phyloP scores from a whole-genome alignment of 2,329 filamentous ascomycete species.

The Scleromitrula shiraiana region DNA sequence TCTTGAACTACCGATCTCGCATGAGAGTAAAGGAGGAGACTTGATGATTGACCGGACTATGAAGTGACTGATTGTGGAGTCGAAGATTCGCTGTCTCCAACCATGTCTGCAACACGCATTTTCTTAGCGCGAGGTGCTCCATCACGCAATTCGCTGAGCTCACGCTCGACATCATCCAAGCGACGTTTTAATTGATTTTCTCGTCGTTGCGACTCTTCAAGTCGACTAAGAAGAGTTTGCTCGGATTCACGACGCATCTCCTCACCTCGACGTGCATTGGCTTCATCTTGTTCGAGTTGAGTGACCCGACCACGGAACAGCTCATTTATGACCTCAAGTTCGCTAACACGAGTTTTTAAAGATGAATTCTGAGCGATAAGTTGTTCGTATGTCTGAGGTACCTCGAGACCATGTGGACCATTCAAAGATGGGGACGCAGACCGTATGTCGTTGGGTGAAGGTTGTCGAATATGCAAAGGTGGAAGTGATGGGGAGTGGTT shows the following conservation, averaged over 20 bases:
- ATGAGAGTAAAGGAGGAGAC: background rate
- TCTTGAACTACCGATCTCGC: conserved; percentile 6
- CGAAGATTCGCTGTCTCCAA: conserved; percentile 29
- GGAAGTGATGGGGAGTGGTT: conserved; percentile 47
- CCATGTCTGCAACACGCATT: conserved; percentile 45
- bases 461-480: conserved; percentile 43
- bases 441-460: conserved; percentile 45
- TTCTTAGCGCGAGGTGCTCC: conserved; percentile 45
- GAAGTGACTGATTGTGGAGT: conserved; percentile 25
- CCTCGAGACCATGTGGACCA: conserved; percentile 55
- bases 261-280: conserved; percentile 53
- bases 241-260: conserved; percentile 49
- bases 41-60: conserved; percentile 12
- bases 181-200: conserved; percentile 77
- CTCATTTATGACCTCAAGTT: conserved; percentile 91
- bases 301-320: conserved; percentile 67
- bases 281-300: conserved; percentile 70
- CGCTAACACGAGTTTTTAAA: conserved; percentile 90
- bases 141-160: conserved; percentile 34
- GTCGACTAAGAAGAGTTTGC: conserved; percentile 48
- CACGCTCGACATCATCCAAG: conserved; percentile 66
- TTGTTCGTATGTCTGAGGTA: conserved; percentile 71
- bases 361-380: conserved; percentile 73
- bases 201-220: conserved; percentile 69
- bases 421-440: conserved; percentile 41